Evolutionary conservation across 2,329 filamentous ascomycete genomes (phyloP).

Genomic region (Aspergillus uvarum): DNA sequence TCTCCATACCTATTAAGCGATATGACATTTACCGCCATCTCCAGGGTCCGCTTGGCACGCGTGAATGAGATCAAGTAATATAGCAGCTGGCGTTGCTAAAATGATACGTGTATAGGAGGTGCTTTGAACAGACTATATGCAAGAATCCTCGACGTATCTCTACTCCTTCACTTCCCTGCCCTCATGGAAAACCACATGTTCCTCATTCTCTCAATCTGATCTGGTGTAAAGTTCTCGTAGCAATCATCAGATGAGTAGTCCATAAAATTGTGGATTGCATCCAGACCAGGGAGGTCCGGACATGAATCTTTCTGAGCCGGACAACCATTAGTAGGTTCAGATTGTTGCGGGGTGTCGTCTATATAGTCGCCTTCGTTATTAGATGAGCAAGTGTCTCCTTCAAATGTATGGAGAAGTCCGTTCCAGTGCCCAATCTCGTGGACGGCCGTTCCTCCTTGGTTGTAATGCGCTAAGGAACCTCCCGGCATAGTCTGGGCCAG

Average conservation of each 20-base stretch:
- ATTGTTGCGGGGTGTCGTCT: slow-evolving; percentile 47
- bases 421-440: slow-evolving; percentile 52
- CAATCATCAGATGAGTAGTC: slow-evolving; percentile 59
- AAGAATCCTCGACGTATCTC: no score
- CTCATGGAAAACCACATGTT: slow-evolving; percentile 51
- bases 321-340: slow-evolving; percentile 60
- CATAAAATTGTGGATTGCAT: slow-evolving; percentile 61
- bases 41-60: no score
- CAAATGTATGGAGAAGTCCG: slow-evolving; percentile 47
- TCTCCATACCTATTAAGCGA: no score
- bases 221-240: slow-evolving; percentile 53
- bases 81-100: no score
- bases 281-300: slow-evolving; percentile 45
- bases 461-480: slow-evolving; percentile 51
- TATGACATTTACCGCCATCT: no score
- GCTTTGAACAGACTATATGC: no score
- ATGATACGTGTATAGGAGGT: no score
- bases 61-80: no score
- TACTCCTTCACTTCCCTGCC: slow-evolving; percentile 30
- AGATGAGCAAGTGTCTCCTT: slow-evolving; percentile 38
- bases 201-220: slow-evolving; percentile 53
- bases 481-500: slow-evolving; percentile 58
- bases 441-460: slow-evolving; percentile 46
- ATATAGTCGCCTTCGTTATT: slow-evolving; percentile 44
- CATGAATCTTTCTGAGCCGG: slow-evolving; percentile 54